phyloP scores from a whole-genome alignment of 495 filamentous ascomycete genomes.

The Penicillium antarcticum region DNA sequence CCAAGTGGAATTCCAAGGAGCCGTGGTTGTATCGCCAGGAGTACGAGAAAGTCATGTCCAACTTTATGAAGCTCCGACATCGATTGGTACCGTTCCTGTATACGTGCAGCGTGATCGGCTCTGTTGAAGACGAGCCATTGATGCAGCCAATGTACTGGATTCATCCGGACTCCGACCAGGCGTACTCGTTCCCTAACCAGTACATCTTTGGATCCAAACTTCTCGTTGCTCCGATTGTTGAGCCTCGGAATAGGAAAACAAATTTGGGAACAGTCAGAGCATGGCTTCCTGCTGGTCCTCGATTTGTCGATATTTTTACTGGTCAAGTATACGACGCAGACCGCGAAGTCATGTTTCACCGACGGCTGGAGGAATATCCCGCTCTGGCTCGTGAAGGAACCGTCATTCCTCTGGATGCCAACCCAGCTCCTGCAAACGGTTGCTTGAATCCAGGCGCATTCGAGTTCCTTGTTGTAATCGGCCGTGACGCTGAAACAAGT shows the following conservation, averaged over 20 bases:
- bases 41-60: constrained; percentile 36
- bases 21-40: constrained; percentile 49
- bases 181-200: constrained; percentile 49
- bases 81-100: constrained; percentile 55
- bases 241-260: constrained; percentile 27
- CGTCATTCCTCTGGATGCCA: no score
- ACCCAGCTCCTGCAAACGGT: no score
- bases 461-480: no score
- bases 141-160: constrained; percentile 61
- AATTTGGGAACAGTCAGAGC: no score
- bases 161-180: constrained; percentile 40
- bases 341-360: no score
- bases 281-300: no score
- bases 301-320: no score
- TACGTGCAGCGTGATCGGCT: constrained; percentile 47
- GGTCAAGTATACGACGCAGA: no score
- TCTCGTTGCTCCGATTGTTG: constrained; percentile 50
- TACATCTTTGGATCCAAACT: constrained; percentile 52
- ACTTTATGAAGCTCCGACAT: constrained; percentile 48
- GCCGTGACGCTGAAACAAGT: no score
- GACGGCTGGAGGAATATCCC: no score
- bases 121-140: constrained; percentile 41
- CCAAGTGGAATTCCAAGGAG: constrained; percentile 51
- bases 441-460: no score
- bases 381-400: no score